These are phyloP conservation scores for Ophiosphaerella narmari DNA, from an alignment of 2,329 filamentous ascomycete genomes.

Conservation along the genomic window DNA sequence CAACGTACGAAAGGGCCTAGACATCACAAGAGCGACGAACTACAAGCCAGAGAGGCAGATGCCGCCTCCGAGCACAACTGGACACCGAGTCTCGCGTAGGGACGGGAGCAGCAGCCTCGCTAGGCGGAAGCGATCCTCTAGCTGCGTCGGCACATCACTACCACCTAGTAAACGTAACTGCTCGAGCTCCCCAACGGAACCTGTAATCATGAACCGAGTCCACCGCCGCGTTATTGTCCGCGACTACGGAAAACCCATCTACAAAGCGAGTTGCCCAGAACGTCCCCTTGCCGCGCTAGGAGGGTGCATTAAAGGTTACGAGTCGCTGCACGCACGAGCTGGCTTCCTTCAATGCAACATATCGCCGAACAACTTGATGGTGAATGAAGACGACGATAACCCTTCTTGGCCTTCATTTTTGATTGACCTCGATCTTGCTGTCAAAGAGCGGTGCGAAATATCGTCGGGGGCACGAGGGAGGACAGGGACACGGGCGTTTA, in stretches of 20 bases:
- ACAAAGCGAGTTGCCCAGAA: constrained; percentile 46
- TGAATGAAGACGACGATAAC: constrained; percentile 51
- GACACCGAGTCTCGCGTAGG: constrained; percentile 14
- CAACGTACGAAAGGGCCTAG: constrained; percentile 39
- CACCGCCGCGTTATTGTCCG: constrained; percentile 49
- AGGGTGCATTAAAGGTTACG: constrained; percentile 46
- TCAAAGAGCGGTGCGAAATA: constrained; percentile 38
- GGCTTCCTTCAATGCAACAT: constrained; percentile 35
- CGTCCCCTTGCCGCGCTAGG: constrained; percentile 45
- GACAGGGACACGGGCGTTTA: constrained; percentile 19
- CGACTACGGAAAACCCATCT: constrained; percentile 51
- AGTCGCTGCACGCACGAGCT: constrained; percentile 31
- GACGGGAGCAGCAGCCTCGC: constrained; percentile 8
- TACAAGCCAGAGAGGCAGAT: constrained; percentile 32
- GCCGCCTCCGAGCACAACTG: constrained; percentile 19
- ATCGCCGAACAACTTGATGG: constrained; percentile 52
- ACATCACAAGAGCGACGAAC: constrained; percentile 42
- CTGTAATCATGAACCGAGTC: constrained; percentile 41
- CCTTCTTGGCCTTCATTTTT: constrained; percentile 48
- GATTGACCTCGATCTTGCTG: constrained; percentile 48
- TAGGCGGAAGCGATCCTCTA: too few species aligned
- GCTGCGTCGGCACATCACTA: background rate
- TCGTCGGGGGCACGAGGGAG: constrained; percentile 48
- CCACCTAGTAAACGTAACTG: constrained; percentile 21
- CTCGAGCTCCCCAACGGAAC: constrained; percentile 18